Conservation (phyloP, 139 green algal genomes). For the Mesostigma viride region DNA sequence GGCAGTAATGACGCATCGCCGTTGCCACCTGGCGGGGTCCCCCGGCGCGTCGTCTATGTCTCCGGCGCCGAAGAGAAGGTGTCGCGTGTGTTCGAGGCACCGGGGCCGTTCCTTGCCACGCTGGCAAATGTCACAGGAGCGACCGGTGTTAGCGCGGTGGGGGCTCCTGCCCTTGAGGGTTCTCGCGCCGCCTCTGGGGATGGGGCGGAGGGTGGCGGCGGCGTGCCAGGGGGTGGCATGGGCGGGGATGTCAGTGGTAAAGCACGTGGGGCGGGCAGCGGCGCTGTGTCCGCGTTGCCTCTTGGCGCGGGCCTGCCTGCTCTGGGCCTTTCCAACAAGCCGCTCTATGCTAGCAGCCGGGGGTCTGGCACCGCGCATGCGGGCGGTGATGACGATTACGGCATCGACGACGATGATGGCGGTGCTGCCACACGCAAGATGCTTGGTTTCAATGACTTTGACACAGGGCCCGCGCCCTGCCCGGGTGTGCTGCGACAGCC, state of each 20-base stretch:
- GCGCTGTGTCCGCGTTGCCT: too few relatives aligned
- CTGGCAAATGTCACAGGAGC: conserved; percentile 20
- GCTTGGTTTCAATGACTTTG: neutral
- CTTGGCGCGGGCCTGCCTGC: conserved; percentile 38
- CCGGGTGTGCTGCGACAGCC: conserved; percentile 37
- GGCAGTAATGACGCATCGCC: too few relatives aligned
- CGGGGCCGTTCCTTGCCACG: conserved; percentile 50
- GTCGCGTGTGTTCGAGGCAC: conserved; percentile 76
- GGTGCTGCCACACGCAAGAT: too few relatives aligned
- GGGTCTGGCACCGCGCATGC: neutral
- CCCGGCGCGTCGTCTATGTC: conserved; percentile 54
- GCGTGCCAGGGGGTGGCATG: neutral
- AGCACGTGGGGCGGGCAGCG: too few relatives aligned
- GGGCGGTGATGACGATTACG: too few relatives aligned
- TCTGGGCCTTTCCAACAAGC: conserved; percentile 89
- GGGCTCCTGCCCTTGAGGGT: neutral
- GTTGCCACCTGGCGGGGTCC: too few relatives aligned
- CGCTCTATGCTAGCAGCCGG: conserved; percentile 18
- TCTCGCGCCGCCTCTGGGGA: neutral
- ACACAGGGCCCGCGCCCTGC: neutral
- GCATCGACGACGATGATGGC: too few relatives aligned
- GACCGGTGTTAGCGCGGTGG: too few relatives aligned
- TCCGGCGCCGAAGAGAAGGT: conserved; percentile 91
- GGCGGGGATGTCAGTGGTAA: neutral
- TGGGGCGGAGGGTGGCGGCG: neutral